These are phyloP conservation scores for Hypoxylon crocopeplum DNA, from an alignment of 495 filamentous ascomycete genomes.

Conservation along the genomic window DNA sequence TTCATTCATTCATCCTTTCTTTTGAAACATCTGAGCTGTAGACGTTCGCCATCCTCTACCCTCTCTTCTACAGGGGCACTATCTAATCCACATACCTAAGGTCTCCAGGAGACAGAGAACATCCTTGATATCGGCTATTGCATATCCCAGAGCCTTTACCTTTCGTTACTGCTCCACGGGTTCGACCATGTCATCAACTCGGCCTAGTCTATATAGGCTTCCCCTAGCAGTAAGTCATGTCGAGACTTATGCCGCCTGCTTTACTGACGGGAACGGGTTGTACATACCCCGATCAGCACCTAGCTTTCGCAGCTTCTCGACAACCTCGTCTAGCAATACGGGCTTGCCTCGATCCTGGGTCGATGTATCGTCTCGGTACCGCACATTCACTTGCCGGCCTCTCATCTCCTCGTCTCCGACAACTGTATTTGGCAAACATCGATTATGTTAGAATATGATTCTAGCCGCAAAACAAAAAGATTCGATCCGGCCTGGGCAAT, in stretches of 20 bases:
- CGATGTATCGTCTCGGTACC: constrained; percentile 85
- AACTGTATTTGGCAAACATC: constrained; percentile 55
- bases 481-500: not conserved
- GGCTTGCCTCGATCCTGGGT: constrained; percentile 74
- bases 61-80: too few relatives aligned
- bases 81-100: too few relatives aligned
- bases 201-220: constrained; percentile 6
- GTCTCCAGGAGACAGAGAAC: too few relatives aligned
- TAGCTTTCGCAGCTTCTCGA: constrained; percentile 73
- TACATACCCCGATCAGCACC: constrained; percentile 68
- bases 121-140: too few relatives aligned
- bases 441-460: constrained; percentile 6
- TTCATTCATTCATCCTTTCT: too few relatives aligned
- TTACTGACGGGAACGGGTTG: constrained; percentile 52
- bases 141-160: not conserved
- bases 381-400: constrained; percentile 80
- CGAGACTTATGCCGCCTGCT: too few relatives aligned
- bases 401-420: constrained; percentile 85
- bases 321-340: constrained; percentile 76
- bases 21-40: too few relatives aligned
- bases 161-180: too few relatives aligned
- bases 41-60: too few relatives aligned
- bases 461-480: not conserved
- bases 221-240: not conserved
- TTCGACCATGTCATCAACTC: too few relatives aligned